A percentile compares a stretch with the other conserved stretches of the same genome.
Evolutionary conservation across 495 filamentous ascomycete species (phyloP).

Genomic region (Glutinoglossum americanum): DNA sequence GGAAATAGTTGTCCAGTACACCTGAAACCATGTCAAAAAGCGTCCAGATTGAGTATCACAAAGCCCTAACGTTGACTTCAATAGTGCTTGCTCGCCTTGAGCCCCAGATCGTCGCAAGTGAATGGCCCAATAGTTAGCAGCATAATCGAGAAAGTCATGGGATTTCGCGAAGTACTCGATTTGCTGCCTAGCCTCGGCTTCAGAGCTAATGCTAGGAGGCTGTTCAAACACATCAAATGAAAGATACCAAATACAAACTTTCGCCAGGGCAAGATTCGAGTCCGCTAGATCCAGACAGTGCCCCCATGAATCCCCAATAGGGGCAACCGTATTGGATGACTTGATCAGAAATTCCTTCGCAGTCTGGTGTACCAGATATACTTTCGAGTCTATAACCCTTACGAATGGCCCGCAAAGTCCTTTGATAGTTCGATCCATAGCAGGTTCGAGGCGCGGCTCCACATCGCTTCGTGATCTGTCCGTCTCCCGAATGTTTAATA

Average conservation of each 20-base stretch:
- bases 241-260: too few species aligned
- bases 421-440: conserved; percentile 12
- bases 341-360: conserved; percentile 14
- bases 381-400: conserved; percentile 15
- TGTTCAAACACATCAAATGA: too few species aligned
- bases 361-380: conserved; percentile 20
- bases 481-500: background rate
- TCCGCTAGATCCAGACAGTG: background rate
- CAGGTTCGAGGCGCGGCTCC: background rate
- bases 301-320: background rate
- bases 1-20: background rate
- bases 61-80: background rate
- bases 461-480: background rate
- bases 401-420: conserved; percentile 22
- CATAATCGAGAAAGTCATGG: too few species aligned
- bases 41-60: background rate
- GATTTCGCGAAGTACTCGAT: too few species aligned
- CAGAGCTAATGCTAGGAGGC: too few species aligned
- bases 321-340: background rate
- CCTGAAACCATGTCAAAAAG: background rate
- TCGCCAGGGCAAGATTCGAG: too few species aligned
- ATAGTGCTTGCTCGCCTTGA: too few species aligned
- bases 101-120: too few species aligned
- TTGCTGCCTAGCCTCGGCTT: too few species aligned
- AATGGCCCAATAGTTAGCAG: too few species aligned